Evolutionary conservation across 495 filamentous ascomycete species (phyloP).

Genomic region (Aspergillus mulundensis): DNA sequence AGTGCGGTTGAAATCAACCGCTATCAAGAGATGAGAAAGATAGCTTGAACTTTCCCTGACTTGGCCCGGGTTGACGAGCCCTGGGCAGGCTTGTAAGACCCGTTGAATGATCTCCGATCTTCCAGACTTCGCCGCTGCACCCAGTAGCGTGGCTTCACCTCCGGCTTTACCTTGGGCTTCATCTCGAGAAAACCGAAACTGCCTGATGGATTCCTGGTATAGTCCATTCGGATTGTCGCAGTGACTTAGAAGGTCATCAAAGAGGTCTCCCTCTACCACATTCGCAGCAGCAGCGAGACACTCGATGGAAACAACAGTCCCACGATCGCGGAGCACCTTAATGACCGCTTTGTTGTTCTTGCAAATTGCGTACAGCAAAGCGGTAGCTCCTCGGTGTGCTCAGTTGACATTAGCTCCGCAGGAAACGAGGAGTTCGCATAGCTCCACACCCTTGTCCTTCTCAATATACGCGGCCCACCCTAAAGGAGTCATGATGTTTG

Average conservation of each 20-base stretch:
- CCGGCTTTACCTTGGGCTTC: too few species aligned
- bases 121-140: background rate
- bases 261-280: background rate
- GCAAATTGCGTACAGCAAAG: constrained; percentile 3
- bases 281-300: background rate
- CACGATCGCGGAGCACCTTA: background rate
- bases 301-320: background rate
- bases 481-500: constrained; percentile 3
- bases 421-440: constrained; percentile 2
- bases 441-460: background rate
- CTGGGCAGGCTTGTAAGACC: background rate
- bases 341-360: background rate
- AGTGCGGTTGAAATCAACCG: background rate
- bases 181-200: too few species aligned
- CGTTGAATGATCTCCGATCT: background rate
- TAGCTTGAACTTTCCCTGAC: background rate
- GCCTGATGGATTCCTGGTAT: too few species aligned
- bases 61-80: background rate
- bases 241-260: background rate
- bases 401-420: constrained; percentile 6
- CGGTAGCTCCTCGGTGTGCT: background rate
- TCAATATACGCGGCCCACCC: background rate
- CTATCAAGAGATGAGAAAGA: background rate
- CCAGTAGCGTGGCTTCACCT: background rate
- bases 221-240: background rate